These are phyloP conservation scores for Aspergillus biplanus DNA, from an alignment of 495 filamentous ascomycete species.

Conservation along the genomic window DNA sequence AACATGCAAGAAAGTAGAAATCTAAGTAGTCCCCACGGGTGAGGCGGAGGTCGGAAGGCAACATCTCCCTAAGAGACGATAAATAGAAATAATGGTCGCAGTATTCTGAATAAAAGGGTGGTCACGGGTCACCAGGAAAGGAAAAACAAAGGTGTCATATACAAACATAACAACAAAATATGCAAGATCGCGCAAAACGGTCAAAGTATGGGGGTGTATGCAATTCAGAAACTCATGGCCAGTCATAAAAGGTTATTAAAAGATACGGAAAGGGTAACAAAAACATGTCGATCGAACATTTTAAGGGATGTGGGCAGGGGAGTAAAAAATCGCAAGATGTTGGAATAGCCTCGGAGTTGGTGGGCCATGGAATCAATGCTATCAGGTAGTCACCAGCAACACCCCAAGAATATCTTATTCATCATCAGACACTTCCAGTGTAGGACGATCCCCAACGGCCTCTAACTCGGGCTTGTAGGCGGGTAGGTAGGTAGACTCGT, in stretches of 20 bases:
- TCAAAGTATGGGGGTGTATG: conserved; percentile 18
- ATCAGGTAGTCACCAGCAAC: neutral
- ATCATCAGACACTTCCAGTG: conserved; percentile 39
- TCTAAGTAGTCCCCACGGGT: neutral
- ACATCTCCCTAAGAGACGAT: neutral
- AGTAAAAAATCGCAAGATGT: neutral
- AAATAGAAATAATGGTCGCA: neutral
- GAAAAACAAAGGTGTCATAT: neutral
- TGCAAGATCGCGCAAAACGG: conserved; percentile 27
- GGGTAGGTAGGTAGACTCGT: conserved; percentile 36
- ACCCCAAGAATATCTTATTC: conserved; percentile 29
- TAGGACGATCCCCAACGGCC: conserved; percentile 31
- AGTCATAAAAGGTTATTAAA: conserved; percentile 23
- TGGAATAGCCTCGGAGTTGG: neutral
- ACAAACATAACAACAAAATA: conserved; percentile 36
- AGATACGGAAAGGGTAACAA: conserved; percentile 11
- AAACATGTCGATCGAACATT: conserved; percentile 19
- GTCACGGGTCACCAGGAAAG: neutral
- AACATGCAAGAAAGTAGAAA: conserved; percentile 26
- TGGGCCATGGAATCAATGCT: neutral
- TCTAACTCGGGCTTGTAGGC: conserved; percentile 48
- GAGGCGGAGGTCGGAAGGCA: neutral
- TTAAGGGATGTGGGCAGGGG: neutral
- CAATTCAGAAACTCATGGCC: conserved; percentile 23
- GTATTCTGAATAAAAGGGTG: neutral